Percentiles rank a stretch among this genome's conserved stretches.
phyloP scores from a whole-genome alignment of 352 stramenopile species.

The Phytophthora pluvialis region DNA sequence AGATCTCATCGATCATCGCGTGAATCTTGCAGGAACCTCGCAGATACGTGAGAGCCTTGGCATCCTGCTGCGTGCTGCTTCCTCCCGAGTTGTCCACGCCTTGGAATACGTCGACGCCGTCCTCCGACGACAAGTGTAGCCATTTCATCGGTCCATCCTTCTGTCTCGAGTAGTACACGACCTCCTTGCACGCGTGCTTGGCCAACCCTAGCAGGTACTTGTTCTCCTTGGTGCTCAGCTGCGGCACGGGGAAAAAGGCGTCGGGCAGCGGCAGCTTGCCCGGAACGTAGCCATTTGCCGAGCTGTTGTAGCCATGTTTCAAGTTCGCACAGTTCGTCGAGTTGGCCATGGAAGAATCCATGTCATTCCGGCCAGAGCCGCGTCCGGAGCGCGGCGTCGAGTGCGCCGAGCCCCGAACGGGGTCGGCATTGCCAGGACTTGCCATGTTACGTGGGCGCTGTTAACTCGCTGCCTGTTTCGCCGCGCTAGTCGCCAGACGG shows the following conservation, averaged over 20 bases:
- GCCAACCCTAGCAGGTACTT: slow-evolving; percentile 74
- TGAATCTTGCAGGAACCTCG: slow-evolving; percentile 72
- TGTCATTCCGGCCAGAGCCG: slow-evolving; percentile 9
- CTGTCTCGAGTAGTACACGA: slow-evolving; percentile 83
- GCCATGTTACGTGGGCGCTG: slow-evolving; percentile 7
- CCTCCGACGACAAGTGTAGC: slow-evolving; percentile 73
- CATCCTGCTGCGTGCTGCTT: slow-evolving; percentile 15
- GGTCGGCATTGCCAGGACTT: slow-evolving; percentile 5
- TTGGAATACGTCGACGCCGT: slow-evolving; percentile 80
- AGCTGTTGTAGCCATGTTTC: slow-evolving; percentile 32
- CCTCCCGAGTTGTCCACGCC: slow-evolving; percentile 57
- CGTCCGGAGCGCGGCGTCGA: slow-evolving; percentile 23
- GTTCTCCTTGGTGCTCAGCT: slow-evolving; percentile 65
- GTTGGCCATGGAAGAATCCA: slow-evolving; percentile 26
- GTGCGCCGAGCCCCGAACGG: slow-evolving; percentile 14
- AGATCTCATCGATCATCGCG: slow-evolving; percentile 81
- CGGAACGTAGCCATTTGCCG: slow-evolving; percentile 19
- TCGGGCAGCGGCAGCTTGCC: slow-evolving; percentile 63
- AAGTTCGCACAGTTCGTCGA: slow-evolving; percentile 34
- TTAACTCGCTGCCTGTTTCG: background rate
- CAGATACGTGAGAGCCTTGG: slow-evolving; percentile 69
- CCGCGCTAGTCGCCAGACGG: slow-evolving; percentile 1
- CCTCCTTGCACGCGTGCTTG: slow-evolving; percentile 85
- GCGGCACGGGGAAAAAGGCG: slow-evolving; percentile 71
- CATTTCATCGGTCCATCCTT: slow-evolving; percentile 77